These are phyloP conservation scores for Coniella lustricola DNA, from an alignment of 2,329 filamentous ascomycete genomes.

Conservation along the genomic window DNA sequence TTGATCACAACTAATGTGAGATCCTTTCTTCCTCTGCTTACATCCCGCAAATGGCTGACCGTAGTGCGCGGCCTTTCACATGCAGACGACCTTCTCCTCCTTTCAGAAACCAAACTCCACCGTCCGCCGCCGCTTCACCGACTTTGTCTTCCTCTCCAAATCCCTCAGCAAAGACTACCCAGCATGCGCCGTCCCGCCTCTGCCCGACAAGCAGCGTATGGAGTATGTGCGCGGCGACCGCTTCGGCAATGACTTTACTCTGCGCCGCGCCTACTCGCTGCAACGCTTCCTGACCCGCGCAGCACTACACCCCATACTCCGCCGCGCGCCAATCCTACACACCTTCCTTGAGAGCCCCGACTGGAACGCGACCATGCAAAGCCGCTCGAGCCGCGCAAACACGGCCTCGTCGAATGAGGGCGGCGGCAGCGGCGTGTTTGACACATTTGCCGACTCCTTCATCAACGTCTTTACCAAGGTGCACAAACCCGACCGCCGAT, in stretches of 20 bases:
- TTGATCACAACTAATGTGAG: conserved; percentile 80
- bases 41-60: conserved; percentile 1
- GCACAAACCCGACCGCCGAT: conserved; percentile 88
- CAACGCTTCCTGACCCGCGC: conserved; percentile 85
- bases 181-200: conserved; percentile 83
- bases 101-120: conserved; percentile 76
- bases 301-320: conserved; percentile 80
- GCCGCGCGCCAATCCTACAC: conserved; percentile 73
- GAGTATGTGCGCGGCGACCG: conserved; percentile 95
- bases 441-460: conserved; percentile 91
- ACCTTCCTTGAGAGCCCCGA: conserved; percentile 88
- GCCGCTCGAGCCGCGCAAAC: conserved; percentile 60
- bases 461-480: conserved; percentile 97
- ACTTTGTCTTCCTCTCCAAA: conserved; percentile 96
- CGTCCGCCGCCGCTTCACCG: conserved; percentile 88
- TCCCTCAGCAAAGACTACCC: conserved; percentile 81
- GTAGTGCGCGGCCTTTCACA: not conserved
- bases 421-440: conserved; percentile 68
- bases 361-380: conserved; percentile 95
- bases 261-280: conserved; percentile 79
- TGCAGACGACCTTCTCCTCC: conserved; percentile 83
- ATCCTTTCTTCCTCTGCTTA: not conserved
- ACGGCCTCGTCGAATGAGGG: conserved; percentile 29
- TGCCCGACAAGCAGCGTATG: conserved; percentile 99
- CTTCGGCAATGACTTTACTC: conserved; percentile 88